Percentiles rank a stretch among this genome's conserved stretches.
phyloP scores from a whole-genome alignment of 441 rosid genomes.

The Erodium texanum region DNA sequence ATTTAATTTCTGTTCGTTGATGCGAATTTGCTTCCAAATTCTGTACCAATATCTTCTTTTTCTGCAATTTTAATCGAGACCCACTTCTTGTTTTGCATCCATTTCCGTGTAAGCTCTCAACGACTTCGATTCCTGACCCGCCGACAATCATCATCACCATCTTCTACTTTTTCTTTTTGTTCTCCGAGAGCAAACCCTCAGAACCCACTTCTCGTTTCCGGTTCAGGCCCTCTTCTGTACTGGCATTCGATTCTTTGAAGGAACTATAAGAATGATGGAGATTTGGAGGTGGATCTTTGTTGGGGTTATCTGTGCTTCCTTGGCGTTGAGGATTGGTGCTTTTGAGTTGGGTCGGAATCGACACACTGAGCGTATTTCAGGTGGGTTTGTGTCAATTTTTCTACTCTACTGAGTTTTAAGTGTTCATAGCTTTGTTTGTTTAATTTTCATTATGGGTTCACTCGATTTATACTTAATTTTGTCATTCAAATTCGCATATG shows the following conservation, averaged over 20 bases:
- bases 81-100: slow-evolving; percentile 13
- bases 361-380: slow-evolving; percentile 86
- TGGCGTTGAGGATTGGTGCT: slow-evolving; percentile 37
- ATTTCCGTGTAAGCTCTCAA: slow-evolving; percentile 7
- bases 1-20: slow-evolving; percentile 8
- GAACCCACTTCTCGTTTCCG: neutral
- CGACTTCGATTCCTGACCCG: slow-evolving; percentile 27
- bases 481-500: neutral
- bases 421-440: neutral
- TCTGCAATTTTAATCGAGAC: neutral
- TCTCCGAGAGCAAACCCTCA: neutral
- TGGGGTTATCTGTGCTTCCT: slow-evolving; percentile 32
- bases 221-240: neutral
- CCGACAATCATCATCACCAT: slow-evolving; percentile 14
- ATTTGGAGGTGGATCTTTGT: slow-evolving; percentile 43
- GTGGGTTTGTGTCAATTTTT: slow-evolving; percentile 23
- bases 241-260: slow-evolving; percentile 4
- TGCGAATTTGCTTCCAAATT: slow-evolving; percentile 22
- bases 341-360: slow-evolving; percentile 53
- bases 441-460: neutral
- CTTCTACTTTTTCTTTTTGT: neutral
- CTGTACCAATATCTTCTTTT: slow-evolving; percentile 15
- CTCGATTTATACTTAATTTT: neutral
- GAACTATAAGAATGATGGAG: slow-evolving; percentile 30
- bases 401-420: too few relatives aligned